A percentile compares a stretch with the other conserved stretches of the same genome.
Evolutionary conservation across 176 grass and related monocot genomes (phyloP).

Genomic region (Neostapfia colusana): DNA sequence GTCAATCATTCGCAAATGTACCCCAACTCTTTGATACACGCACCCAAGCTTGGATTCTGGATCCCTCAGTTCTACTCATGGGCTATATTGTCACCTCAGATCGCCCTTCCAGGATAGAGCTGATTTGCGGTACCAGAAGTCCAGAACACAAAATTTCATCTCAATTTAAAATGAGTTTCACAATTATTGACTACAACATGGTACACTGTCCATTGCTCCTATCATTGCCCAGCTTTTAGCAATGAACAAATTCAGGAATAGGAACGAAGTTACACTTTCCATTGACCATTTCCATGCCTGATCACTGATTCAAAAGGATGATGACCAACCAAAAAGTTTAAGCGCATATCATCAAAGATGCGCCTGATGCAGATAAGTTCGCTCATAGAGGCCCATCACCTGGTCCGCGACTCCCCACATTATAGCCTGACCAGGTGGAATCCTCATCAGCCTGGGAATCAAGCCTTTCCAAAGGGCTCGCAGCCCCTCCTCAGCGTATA

Average conservation of each 20-base stretch:
- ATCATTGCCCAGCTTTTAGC: conserved; percentile 24
- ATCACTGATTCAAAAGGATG: conserved; percentile 7
- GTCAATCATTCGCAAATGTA: too few species aligned
- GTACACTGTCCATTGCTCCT: conserved; percentile 31
- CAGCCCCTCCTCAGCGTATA: conserved; percentile 79
- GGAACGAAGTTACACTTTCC: neutral
- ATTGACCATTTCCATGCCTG: neutral
- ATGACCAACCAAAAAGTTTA: conserved; percentile 30
- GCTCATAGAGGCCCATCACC: conserved; percentile 83
- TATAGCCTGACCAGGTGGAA: conserved; percentile 90
- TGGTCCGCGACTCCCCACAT: conserved; percentile 95
- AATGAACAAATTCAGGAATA: conserved; percentile 38
- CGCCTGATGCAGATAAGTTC: conserved; percentile 48
- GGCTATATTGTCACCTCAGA: neutral
- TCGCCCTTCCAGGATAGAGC: neutral
- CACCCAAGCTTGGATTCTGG: too few species aligned
- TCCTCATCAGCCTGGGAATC: conserved; percentile 93
- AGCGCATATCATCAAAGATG: conserved; percentile 34
- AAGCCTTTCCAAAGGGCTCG: conserved; percentile 87
- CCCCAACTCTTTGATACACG: too few species aligned
- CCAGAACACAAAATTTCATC: neutral
- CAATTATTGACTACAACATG: conserved; percentile 23
- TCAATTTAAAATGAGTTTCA: neutral
- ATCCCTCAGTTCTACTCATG: too few species aligned
- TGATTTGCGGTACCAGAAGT: too few species aligned